A percentile compares a stretch with the other conserved stretches of the same genome.
phyloP scores from a whole-genome alignment of 2,329 filamentous ascomycete genomes.

The Sporothrix dimorphospora region DNA sequence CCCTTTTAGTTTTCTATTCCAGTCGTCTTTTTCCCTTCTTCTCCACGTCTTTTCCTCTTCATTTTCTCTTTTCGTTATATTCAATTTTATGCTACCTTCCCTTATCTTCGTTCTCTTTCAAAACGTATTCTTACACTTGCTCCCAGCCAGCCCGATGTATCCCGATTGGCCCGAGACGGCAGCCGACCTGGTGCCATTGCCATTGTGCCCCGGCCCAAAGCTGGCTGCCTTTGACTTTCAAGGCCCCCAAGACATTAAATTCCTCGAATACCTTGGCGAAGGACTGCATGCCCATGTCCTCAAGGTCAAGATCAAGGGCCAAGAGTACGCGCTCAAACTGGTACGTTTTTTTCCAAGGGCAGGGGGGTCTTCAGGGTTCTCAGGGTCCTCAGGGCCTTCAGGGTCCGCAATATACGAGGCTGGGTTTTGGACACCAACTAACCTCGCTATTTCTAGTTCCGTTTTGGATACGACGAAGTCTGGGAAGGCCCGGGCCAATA shows the following conservation, averaged over 20 bases:
- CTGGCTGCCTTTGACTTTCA: conserved; percentile 3
- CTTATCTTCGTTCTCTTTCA: no score
- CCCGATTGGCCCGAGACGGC: conserved; percentile 5
- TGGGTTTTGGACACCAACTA: no score
- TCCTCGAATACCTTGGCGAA: conserved; percentile 33
- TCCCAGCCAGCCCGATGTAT: conserved; percentile 2
- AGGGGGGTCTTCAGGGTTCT: no score
- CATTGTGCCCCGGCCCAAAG: not conserved
- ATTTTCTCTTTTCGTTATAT: not conserved
- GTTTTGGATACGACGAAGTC: conserved; percentile 30
- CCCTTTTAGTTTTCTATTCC: not conserved
- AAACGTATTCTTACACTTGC: not conserved
- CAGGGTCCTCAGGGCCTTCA: no score
- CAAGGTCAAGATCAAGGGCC: conserved; percentile 31
- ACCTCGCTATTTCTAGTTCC: not conserved
- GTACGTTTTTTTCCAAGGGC: no score
- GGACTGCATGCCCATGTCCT: conserved; percentile 34
- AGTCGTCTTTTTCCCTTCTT: not conserved
- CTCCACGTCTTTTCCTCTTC: not conserved
- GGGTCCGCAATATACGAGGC: no score
- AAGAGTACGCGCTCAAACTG: not conserved
- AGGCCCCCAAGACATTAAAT: conserved; percentile 35
- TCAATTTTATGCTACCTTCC: no score
- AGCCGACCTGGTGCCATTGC: conserved; percentile 17
- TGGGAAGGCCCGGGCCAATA: conserved; percentile 18